Base-by-base conservation (phyloP, 371 early-diverging fungal species). In the Phascolomyces articulosus region DNA sequence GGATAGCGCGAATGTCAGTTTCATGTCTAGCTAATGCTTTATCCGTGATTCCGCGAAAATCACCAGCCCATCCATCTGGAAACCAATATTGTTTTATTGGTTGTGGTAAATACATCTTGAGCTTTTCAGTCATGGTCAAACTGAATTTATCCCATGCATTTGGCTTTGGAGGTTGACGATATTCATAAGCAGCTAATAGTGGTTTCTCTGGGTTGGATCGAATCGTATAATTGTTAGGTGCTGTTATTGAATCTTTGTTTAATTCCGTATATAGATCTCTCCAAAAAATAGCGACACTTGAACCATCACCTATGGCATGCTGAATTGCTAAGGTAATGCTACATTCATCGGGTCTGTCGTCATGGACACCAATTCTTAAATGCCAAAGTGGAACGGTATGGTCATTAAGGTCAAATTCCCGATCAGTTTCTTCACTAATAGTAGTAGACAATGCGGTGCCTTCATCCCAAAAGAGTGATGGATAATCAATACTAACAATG, bases 241-340 rank as follows among this genome's bases (percentile, higher is more conserved):
- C 8, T 0, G 18, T 44, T 44, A 4, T 8, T 44, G 44, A 13
- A 44, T 44, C 0, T 1, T 58, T 47, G 31, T 65, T 75, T 23
- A 77, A 28, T 21, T 59, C 55, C 2, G 55, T 29, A n/a, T 75
- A 53, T 9, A 80, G 40, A 15, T 63, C 67, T 11, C 55, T 49
- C 73, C 70, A 74, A 47, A 81, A 73, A 0, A 66, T 60, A 0
- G 58, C 51, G 20, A 76, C 51, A 56, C 74, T 76, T 58, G 62
- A 70, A 15, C 81, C 81, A 24, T 81, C 78, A 7, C 44, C 58
- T 23, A 77, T 68, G 15, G 63, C 55, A 38, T 81, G 81, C 16
- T 76, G 70, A 7, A 64, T 44, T 4, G 66, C 60, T 9, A 71
- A 63, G 1, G 55, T 63, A 7, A 73, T 53, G 27, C 47, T 24